A percentile compares a stretch with the other conserved stretches of the same genome.
phyloP scores from a whole-genome alignment of 768 basidiomycete genomes.

The Auricularia sp. region DNA sequence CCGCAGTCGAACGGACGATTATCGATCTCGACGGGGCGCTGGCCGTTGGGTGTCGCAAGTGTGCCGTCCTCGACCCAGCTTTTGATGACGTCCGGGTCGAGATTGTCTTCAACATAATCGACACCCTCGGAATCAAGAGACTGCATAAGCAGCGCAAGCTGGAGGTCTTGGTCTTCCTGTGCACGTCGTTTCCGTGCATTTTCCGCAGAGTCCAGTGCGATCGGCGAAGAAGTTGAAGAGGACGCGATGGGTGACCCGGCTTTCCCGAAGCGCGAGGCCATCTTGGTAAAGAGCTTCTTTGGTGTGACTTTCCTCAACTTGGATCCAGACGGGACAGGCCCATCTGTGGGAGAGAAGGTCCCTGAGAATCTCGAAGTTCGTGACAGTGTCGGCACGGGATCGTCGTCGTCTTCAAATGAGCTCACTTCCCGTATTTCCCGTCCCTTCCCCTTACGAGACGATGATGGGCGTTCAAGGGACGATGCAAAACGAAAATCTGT shows the following conservation, averaged over 20 bases:
- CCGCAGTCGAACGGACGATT: slow-evolving; percentile 34
- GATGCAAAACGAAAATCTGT: no score
- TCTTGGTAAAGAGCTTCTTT: no score
- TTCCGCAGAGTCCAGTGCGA: not conserved
- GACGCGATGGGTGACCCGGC: not conserved
- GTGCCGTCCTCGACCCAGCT: not conserved
- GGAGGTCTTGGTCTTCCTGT: not conserved
- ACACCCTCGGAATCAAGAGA: not conserved
- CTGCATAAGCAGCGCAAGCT: not conserved
- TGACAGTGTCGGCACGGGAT: not conserved
- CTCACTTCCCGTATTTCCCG: not conserved
- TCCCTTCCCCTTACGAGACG: not conserved
- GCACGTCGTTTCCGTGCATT: not conserved
- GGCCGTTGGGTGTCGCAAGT: not conserved
- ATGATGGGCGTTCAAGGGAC: not conserved
- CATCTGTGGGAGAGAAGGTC: no score
- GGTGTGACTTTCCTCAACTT: no score
- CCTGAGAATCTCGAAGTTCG: no score
- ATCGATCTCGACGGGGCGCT: not conserved
- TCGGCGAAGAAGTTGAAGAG: not conserved
- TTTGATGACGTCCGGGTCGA: not conserved
- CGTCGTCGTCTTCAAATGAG: not conserved
- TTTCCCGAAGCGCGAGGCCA: not conserved
- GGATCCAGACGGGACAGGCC: no score
- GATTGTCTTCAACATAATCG: not conserved